A percentile compares a stretch with the other conserved stretches of the same genome.
Evolutionary conservation across 1,139 yeast genomes (phyloP).

Genomic region (Suzukiozyma palmioleophila): DNA sequence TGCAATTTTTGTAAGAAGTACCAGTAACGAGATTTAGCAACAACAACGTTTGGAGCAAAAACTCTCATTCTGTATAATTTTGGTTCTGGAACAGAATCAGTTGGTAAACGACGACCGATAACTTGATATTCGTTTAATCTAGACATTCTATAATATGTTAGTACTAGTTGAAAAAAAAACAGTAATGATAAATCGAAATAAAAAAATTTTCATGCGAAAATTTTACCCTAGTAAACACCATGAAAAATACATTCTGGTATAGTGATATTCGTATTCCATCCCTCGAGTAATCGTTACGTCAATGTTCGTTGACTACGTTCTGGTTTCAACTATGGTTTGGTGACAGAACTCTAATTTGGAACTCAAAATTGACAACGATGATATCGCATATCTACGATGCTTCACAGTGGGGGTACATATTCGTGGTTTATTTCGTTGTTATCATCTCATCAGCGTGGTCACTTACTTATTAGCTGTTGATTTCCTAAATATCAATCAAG

Average conservation of each 20-base stretch:
- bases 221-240: not conserved
- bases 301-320: too few species aligned
- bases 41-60: slow-evolving; percentile 98
- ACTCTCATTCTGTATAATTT: slow-evolving; percentile 99
- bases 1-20: slow-evolving; percentile 98
- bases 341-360: too few species aligned
- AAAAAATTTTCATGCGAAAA: not conserved
- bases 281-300: too few species aligned
- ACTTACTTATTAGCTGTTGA: slow-evolving; percentile 1
- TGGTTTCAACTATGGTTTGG: too few species aligned
- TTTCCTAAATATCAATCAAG: slow-evolving; percentile 1
- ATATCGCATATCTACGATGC: too few species aligned
- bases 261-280: too few species aligned
- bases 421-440: too few species aligned
- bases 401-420: too few species aligned
- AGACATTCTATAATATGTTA: slow-evolving; percentile 42
- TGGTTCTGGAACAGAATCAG: slow-evolving; percentile 98
- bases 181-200: not conserved
- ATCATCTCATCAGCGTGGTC: not conserved
- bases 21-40: slow-evolving; percentile 99
- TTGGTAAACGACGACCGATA: slow-evolving; percentile 99
- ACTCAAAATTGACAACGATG: too few species aligned
- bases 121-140: slow-evolving; percentile 99
- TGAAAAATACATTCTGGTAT: too few species aligned
- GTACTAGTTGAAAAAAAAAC: not conserved